Evolutionary conservation across 2,329 filamentous ascomycete genomes (phyloP), one percentile per base, ranked within the genome.

Genomic region (Cadophora sp.): DNA sequence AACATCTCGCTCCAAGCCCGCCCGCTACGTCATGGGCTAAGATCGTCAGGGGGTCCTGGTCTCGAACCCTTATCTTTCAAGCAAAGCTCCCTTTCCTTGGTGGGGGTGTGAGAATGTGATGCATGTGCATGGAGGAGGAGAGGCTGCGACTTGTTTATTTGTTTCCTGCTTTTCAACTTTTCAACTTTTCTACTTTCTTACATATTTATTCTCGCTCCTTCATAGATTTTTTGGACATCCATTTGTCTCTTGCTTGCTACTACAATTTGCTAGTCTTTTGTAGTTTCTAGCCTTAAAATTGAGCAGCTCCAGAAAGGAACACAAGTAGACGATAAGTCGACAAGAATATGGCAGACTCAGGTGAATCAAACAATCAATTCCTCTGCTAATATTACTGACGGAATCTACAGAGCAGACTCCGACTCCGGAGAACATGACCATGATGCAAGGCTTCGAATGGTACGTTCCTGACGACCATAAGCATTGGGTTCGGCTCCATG

Each of bases 401-500:
- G 4, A 11, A 4, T 40, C 31, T 24, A 12, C 14, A 71, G 72
- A 73, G 46, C 71, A 77, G 29, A 71, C 72, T 46, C 75, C 75
- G 24, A 78, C 81, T 0, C 78, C 80, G 16, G 81, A 84, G 74
- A 86, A 86, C 70, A 80, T 80, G 75, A 85, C 87, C 62, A 86
- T 92, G 79, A 84, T 92, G 72, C 89, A 92, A 78, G 87, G 83
- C 14, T 92, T 92, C 76, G 91, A 93, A 80, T 93, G 91, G 91
- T 89, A 92, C 75, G 83, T 88, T 4, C 88, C 89, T 2, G 84
- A 85, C 53, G 85, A 89, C 71, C 79, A 84, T 63, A 79, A 82
- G 59, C 89, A 92, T 78, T 92, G 87, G 85, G 79, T 81, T 43
- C 85, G 89, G 9, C 83, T 92, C 1, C 78, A 80, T 16, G 79